A percentile compares a stretch with the other conserved stretches of the same genome.
Evolutionary conservation across 805 yeast species (phyloP).

Genomic region (Candida orba): DNA sequence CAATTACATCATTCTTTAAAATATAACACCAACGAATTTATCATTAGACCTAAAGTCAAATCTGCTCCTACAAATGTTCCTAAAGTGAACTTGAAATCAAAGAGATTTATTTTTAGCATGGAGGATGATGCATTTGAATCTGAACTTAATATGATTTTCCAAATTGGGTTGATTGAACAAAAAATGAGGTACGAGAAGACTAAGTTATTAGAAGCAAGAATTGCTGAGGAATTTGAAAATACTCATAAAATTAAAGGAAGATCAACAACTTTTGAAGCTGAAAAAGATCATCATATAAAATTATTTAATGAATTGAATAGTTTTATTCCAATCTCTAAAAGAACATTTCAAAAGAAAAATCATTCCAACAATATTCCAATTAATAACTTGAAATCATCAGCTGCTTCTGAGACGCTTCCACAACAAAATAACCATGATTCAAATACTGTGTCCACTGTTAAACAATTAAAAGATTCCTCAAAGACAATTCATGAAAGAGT

Average conservation of each 20-base stretch:
- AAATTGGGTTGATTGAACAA: slow-evolving; percentile 64
- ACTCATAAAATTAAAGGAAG: slow-evolving; percentile 2
- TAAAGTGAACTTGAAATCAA: slow-evolving; percentile 45
- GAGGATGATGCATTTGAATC: slow-evolving; percentile 91
- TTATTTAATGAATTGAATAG: slow-evolving; percentile 4
- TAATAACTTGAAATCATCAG: not conserved
- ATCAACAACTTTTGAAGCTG: slow-evolving; percentile 10
- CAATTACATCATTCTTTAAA: slow-evolving; percentile 50
- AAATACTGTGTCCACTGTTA: no score
- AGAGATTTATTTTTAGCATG: slow-evolving; percentile 51
- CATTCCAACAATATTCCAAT: not conserved
- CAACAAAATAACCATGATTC: not conserved
- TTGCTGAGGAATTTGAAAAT: slow-evolving; percentile 15
- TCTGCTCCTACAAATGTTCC: slow-evolving; percentile 45
- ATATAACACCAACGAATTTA: slow-evolving; percentile 30
- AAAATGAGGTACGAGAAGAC: slow-evolving; percentile 47
- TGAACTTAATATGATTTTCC: slow-evolving; percentile 55
- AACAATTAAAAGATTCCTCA: not conserved
- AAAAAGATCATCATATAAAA: slow-evolving; percentile 3
- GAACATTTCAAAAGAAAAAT: slow-evolving; percentile 2
- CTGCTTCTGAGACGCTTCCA: slow-evolving; percentile 4
- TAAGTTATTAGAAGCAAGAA: slow-evolving; percentile 31
- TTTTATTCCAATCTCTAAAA: slow-evolving; percentile 6
- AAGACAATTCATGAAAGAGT: slow-evolving; percentile 4
- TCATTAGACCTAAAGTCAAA: slow-evolving; percentile 32